Percentiles rank a stretch among this genome's conserved stretches.
These are phyloP conservation scores for Termitomyces sp. DNA, from an alignment of 768 basidiomycete genomes.

Conservation along the genomic window DNA sequence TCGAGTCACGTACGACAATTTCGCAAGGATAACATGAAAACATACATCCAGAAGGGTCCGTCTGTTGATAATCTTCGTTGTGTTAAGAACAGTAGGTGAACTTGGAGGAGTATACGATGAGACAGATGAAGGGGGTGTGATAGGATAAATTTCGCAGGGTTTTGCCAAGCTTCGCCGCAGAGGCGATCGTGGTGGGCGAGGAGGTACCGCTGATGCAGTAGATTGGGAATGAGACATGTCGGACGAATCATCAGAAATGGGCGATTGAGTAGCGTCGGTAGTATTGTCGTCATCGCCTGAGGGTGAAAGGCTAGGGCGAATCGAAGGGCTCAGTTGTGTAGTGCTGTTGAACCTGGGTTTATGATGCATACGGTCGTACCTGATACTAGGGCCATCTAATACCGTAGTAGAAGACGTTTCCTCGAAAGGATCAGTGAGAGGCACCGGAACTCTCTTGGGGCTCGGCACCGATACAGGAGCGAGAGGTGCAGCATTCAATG, in stretches of 20 bases:
- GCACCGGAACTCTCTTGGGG: constrained; percentile 2
- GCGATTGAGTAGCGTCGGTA: constrained; percentile 15
- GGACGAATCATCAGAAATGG: constrained; percentile 8
- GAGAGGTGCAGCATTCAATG: neutral
- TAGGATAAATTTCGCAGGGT: constrained; percentile 25
- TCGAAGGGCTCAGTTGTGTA: constrained; percentile 42
- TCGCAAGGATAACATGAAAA: neutral
- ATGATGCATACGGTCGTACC: constrained; percentile 3
- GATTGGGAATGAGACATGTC: constrained; percentile 2
- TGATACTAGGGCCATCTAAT: constrained; percentile 2
- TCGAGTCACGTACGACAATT: neutral
- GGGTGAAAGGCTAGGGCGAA: constrained; percentile 40
- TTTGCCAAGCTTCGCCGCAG: constrained; percentile 18
- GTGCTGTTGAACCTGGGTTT: constrained; percentile 13
- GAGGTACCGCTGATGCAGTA: constrained; percentile 10
- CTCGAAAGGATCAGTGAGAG: neutral
- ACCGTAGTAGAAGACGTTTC: neutral
- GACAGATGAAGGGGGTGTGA: constrained; percentile 35
- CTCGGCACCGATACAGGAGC: neutral
- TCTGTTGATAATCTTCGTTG: constrained; percentile 18
- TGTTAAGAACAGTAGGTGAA: constrained; percentile 20
- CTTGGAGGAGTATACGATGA: constrained; percentile 25
- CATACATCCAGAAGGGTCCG: constrained; percentile 34
- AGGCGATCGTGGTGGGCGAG: constrained; percentile 18
- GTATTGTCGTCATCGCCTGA: constrained; percentile 23